phyloP scores from a whole-genome alignment of 2,329 filamentous ascomycete genomes.

The Phaeosphaeriaceae sp. region DNA sequence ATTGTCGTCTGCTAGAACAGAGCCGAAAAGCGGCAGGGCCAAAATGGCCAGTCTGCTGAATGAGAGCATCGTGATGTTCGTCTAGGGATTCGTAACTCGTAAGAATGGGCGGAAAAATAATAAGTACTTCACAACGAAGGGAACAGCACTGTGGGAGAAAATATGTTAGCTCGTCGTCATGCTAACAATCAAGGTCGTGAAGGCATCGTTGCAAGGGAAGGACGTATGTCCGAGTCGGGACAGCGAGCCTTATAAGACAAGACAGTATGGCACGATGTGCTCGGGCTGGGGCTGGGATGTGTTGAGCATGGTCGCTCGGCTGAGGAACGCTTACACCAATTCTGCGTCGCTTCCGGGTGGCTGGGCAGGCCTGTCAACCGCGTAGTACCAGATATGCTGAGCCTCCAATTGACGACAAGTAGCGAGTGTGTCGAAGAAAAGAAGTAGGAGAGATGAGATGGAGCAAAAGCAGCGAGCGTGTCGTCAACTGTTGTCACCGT shows the following conservation, averaged over 20 bases:
- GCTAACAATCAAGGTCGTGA: conserved; percentile 6
- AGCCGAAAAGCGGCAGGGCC: conserved; percentile 39
- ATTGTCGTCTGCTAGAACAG: conserved; percentile 27
- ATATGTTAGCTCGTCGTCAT: conserved; percentile 27
- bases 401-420: neutral
- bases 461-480: neutral
- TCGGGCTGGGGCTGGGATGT: too few species aligned
- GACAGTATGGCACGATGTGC: neutral
- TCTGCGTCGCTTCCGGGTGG: conserved; percentile 13
- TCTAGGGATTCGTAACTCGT: neutral
- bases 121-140: conserved; percentile 7
- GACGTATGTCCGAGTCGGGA: conserved; percentile 12
- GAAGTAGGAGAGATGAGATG: neutral
- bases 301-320: neutral
- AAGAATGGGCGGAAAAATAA: conserved; percentile 4
- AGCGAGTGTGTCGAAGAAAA: neutral
- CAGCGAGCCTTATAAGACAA: conserved; percentile 7
- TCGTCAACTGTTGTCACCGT: neutral
- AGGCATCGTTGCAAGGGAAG: conserved; percentile 11
- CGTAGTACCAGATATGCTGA: conserved; percentile 1
- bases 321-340: conserved; percentile 17
- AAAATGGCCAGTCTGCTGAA: conserved; percentile 38
- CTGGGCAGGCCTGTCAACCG: conserved; percentile 4
- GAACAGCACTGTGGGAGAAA: conserved; percentile 17
- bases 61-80: conserved; percentile 35